Percentiles rank a stretch among this genome's conserved stretches.
phyloP scores from a whole-genome alignment of 495 filamentous ascomycete genomes.

The Darksidea phi region DNA sequence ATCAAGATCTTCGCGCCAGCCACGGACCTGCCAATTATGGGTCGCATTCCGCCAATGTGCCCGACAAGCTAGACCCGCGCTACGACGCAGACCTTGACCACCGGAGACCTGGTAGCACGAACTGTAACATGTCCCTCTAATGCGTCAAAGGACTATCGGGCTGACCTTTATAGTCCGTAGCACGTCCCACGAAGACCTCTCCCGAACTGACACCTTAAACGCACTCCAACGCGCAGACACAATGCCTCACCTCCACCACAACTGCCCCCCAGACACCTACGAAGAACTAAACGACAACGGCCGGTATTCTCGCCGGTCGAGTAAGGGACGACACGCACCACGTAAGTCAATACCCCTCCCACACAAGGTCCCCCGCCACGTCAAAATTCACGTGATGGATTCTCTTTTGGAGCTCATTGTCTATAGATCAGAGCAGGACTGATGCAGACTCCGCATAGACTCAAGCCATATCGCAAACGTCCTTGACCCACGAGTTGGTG shows the following conservation, averaged over 20 bases:
- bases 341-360: not conserved
- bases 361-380: not conserved
- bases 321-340: not conserved
- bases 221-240: not conserved
- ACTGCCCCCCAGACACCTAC: not conserved
- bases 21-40: not conserved
- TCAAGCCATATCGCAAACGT: conserved; percentile 5
- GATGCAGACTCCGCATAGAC: not conserved
- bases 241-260: not conserved
- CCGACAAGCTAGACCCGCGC: not conserved
- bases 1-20: conserved; percentile 2
- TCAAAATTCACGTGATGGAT: not conserved
- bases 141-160: not conserved
- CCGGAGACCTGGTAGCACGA: not conserved
- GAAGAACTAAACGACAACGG: not conserved
- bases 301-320: not conserved
- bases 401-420: not conserved
- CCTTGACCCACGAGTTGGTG: conserved; percentile 9
- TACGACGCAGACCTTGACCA: not conserved
- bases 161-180: not conserved
- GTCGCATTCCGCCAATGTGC: not conserved
- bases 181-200: not conserved
- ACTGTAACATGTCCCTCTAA: not conserved
- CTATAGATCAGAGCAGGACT: not conserved
- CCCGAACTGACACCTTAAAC: not conserved